Base-by-base conservation (phyloP, 2,329 filamentous ascomycete genomes). In the Exophiala lecanii-corni region DNA sequence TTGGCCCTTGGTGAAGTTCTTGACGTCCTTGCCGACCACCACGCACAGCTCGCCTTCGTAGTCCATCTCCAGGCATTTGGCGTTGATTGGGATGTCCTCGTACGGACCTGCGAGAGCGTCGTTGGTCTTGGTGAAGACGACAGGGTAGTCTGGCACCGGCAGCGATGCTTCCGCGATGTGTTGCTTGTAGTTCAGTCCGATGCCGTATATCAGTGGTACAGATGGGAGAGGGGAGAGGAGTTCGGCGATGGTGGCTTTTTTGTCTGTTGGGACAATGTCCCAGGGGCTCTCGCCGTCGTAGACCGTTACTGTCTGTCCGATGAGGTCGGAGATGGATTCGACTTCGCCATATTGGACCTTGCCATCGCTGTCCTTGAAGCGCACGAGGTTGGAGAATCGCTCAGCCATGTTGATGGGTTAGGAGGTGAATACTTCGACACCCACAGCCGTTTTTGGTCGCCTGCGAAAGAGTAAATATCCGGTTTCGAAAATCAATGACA, bases 91-190 rank as follows among this genome's bases (percentile, higher is more conserved):
- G 5, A 55, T 53, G 0, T 54, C 52, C 2, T 59, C 56, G 16
- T 49, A 49, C 1, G 61, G 60, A 2, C 58, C 59, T 9, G 50
- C 57, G 1, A 66, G 51, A 3, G 61, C 58, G 2, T 58, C 62
- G 5, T 58, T 51, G 1, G 64, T 63, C 52, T 67, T 67, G 49
- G 59, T 57, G 50, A 67, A 66, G 5, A 66, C 46, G 9, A 62
- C 17, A 18, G 33, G 33, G 17, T 17, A 35, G 6, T 35, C 33
- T 4, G 33, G 33, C 17, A 18, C 19, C n/a, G 33, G 33, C 13
- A 35, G 12, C 19, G 4, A 4, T 7, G 33, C 9, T 19, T 35
- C 33, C 12, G 12, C 15, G 12, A 35, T 35, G n/a, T 35, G 33
- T 17, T 35, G 15, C 33, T 35, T 35, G 17, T 35, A 35, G 33